A percentile compares a stretch with the other conserved stretches of the same genome.
phyloP scores from a whole-genome alignment of 2,329 filamentous ascomycete genomes.

The Parafenestella ontariensis region DNA sequence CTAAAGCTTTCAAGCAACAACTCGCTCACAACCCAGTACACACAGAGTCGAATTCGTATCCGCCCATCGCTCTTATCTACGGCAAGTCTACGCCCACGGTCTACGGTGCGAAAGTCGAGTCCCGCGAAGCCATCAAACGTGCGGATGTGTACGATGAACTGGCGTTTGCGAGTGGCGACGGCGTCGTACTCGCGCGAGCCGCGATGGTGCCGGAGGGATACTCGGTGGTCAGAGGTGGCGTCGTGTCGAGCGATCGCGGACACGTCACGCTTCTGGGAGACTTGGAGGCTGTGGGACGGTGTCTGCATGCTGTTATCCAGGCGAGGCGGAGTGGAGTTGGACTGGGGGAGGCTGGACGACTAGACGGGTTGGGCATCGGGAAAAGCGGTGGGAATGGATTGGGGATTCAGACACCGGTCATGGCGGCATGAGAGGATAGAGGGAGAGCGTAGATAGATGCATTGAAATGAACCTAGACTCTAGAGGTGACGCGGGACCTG shows the following conservation, averaged over 20 bases:
- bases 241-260: conserved; percentile 81
- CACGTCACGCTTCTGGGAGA: conserved; percentile 90
- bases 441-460: not conserved
- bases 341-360: conserved; percentile 56
- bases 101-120: conserved; percentile 77
- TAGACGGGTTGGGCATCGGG: not conserved
- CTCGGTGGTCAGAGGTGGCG: conserved; percentile 72
- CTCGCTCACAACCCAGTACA: conserved; percentile 68
- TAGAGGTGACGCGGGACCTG: too few relatives aligned
- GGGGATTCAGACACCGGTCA: not conserved
- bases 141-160: conserved; percentile 85
- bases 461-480: not conserved
- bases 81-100: conserved; percentile 87
- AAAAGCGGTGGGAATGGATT: not conserved
- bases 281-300: conserved; percentile 78
- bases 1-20: conserved; percentile 77
- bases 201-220: conserved; percentile 88
- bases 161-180: conserved; percentile 85
- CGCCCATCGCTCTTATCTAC: conserved; percentile 83
- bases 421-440: not conserved
- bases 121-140: conserved; percentile 75
- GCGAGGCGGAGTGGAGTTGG: conserved; percentile 79
- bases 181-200: conserved; percentile 83
- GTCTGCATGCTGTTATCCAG: conserved; percentile 70
- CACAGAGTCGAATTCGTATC: conserved; percentile 74